These are phyloP conservation scores for Cerioporus squamosus DNA, from an alignment of 1,284 basidiomycete species.

Conservation along the genomic window DNA sequence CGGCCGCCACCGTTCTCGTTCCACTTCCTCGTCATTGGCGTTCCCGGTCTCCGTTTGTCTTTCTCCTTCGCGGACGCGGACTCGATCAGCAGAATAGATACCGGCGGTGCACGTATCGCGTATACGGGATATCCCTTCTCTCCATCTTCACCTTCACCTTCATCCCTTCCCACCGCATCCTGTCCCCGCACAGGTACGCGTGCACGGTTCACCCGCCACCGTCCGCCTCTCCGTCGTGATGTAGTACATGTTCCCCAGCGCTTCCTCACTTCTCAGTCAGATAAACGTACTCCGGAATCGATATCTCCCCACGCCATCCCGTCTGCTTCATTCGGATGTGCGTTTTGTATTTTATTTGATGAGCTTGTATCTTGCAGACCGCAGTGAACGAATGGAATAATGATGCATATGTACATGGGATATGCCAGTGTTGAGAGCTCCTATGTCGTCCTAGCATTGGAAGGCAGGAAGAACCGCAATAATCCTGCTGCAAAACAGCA, in stretches of 20 bases:
- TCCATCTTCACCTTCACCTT: not conserved
- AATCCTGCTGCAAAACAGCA: no score
- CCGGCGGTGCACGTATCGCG: conserved; percentile 19
- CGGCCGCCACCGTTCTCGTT: not conserved
- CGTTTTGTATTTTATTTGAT: conserved; percentile 30
- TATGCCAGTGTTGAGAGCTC: no score
- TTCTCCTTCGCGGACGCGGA: conserved; percentile 16
- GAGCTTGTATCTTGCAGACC: conserved; percentile 26
- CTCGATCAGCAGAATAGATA: conserved; percentile 23
- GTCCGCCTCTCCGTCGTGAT: conserved; percentile 2
- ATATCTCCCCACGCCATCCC: conserved; percentile 20
- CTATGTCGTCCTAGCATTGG: no score
- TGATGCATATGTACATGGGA: conserved; percentile 16
- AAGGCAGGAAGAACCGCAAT: no score
- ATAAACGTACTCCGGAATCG: conserved; percentile 22
- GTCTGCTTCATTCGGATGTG: conserved; percentile 27
- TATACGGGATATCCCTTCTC: conserved; percentile 10
- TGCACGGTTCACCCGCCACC: conserved; percentile 3
- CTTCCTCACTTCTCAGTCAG: conserved; percentile 2
- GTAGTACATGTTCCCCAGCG: conserved; percentile 2
- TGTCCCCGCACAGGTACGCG: conserved; percentile 1
- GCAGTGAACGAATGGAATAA: conserved; percentile 25
- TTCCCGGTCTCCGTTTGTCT: conserved; percentile 8
- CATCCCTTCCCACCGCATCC: conserved; percentile 3
- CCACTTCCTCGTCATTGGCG: not conserved